Base-by-base conservation (phyloP, 2,329 filamentous ascomycete genomes). In the Talaromyces sp. region DNA sequence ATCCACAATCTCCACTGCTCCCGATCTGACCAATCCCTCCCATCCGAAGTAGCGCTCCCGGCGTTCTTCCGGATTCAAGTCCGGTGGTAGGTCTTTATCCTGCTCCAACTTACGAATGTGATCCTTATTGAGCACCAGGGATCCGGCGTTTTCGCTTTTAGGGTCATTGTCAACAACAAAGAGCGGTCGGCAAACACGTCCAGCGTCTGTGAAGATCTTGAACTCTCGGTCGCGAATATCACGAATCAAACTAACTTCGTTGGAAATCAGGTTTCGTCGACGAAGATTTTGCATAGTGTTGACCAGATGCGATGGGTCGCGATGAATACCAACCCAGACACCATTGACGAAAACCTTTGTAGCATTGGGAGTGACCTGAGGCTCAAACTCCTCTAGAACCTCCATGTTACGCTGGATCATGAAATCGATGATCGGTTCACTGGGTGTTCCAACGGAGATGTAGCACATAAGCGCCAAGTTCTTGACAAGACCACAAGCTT, bases 311-410 rank as follows among this genome's bases (percentile, higher is more conserved):
- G 89, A 87, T 9, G 94, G 90, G 64, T 97, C 91, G 61, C 90
- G 86, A 68, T 97, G 91, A 13, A 97, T 88, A 75, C 94, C 95
- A 42, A 97, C 92, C 95, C 95, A 99, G 4, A 93, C 91, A 71
- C 94, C 94, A 68, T 99, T 97, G 64, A 99, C 89, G 67, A 99
- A 99, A 42, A 99, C 88, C 78, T 99, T 99, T 47, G 94, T 99
- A 5, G 93, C 92, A 66, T 95, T 89, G 0, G 93, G 93, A 49
- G 91, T 93, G 47, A 88, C 82, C 55, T 88, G 79, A 5, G 90
- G 89, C 69, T 94, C 90, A 66, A 97, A 99, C 71, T 99, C 94
- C 71, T 99, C 94, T 0, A 99, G 81, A 2, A 97, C 85, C 69
- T 97, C 93, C 91, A 99, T 97, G 67, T 93, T 92, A 60, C 92